These are phyloP conservation scores for Cystobasidium slooffiae DNA, from an alignment of 1,284 basidiomycete genomes.

Conservation along the genomic window DNA sequence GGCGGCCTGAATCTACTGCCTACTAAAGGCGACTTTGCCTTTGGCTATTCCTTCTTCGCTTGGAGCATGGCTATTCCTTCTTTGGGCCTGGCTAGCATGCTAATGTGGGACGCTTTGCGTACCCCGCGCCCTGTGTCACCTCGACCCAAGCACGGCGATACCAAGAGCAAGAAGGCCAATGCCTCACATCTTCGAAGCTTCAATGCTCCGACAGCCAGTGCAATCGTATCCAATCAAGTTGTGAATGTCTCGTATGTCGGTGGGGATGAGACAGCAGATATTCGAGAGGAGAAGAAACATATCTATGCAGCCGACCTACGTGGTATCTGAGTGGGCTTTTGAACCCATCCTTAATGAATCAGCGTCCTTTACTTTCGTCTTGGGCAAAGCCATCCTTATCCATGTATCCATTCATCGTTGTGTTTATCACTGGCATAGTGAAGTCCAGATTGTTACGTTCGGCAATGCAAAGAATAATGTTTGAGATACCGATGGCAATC, in stretches of 20 bases:
- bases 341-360: no score
- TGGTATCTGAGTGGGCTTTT: not conserved
- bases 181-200: no score
- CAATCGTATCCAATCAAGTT: not conserved
- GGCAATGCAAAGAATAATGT: no score
- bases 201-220: no score
- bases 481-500: no score
- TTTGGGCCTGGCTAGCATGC: not conserved
- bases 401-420: no score
- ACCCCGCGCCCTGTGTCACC: not conserved
- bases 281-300: not conserved
- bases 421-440: no score
- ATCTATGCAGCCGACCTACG: not conserved
- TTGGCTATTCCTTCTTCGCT: slow-evolving; percentile 13
- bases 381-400: no score
- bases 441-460: no score
- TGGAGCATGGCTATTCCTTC: not conserved
- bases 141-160: not conserved
- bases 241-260: not conserved
- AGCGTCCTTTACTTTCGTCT: no score
- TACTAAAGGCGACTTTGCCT: not conserved
- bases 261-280: not conserved
- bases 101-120: not conserved
- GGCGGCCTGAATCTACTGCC: not conserved
- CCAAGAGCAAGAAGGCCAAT: not conserved